These are phyloP conservation scores for Rozella allomycis DNA, from an alignment of 371 early-diverging fungal species.

Conservation along the genomic window DNA sequence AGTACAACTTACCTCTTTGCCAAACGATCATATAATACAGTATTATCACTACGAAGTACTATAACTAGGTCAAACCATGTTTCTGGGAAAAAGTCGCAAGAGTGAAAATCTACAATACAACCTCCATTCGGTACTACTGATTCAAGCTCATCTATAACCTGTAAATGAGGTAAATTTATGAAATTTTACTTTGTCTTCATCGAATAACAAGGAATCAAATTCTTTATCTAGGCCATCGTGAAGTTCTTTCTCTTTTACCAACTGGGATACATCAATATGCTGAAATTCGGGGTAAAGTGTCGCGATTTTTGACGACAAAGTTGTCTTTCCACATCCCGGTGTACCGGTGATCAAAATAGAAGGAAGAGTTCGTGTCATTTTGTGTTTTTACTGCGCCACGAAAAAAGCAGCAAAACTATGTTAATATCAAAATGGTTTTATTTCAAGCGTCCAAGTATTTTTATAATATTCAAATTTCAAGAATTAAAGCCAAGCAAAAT, in stretches of 20 bases:
- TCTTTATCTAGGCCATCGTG: constrained; percentile 71
- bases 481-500: too few species aligned
- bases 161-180: background rate
- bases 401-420: too few species aligned
- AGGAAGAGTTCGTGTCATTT: constrained; percentile 21
- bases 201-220: constrained; percentile 70
- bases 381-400: too few species aligned
- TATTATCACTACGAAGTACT: constrained; percentile 60
- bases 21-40: constrained; percentile 59
- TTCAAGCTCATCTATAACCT: constrained; percentile 72
- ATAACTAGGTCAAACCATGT: constrained; percentile 90
- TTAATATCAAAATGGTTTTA: too few species aligned
- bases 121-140: constrained; percentile 50
- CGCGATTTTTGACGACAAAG: constrained; percentile 58
- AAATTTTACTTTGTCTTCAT: constrained; percentile 60
- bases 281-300: constrained; percentile 20
- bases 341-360: constrained; percentile 94
- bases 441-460: too few species aligned
- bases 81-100: constrained; percentile 82
- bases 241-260: constrained; percentile 62
- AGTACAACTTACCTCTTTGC: constrained; percentile 32
- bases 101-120: constrained; percentile 76
- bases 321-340: constrained; percentile 95
- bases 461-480: too few species aligned
- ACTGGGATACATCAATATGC: constrained; percentile 66